Percentiles rank a stretch among this genome's conserved stretches.
Evolutionary conservation across 2,329 filamentous ascomycete genomes (phyloP).

Genomic region (Xylariales sp.): DNA sequence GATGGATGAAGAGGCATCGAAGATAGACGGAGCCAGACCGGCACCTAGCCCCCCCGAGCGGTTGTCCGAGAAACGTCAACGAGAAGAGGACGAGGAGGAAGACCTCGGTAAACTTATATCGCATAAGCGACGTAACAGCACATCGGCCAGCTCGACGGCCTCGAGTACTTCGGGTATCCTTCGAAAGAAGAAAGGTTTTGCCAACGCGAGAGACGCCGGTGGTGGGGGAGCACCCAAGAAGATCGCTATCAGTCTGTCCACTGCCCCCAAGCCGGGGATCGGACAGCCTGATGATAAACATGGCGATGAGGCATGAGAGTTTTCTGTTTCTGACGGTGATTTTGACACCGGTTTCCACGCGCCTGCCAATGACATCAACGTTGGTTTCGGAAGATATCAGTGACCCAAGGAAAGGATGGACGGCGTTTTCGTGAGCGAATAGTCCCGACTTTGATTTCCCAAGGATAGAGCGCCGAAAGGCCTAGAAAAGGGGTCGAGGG

Average conservation of each 20-base stretch:
- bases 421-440: slow-evolving; percentile 26
- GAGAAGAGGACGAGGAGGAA: slow-evolving; percentile 92
- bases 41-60: slow-evolving; percentile 66
- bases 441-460: slow-evolving; percentile 17
- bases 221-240: slow-evolving; percentile 41
- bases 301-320: slow-evolving; percentile 15
- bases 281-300: slow-evolving; percentile 14
- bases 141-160: slow-evolving; percentile 40
- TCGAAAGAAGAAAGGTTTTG: slow-evolving; percentile 43
- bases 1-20: slow-evolving; percentile 26
- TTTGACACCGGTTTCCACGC: neutral
- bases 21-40: slow-evolving; percentile 29
- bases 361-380: neutral
- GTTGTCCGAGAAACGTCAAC: slow-evolving; percentile 80
- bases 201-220: slow-evolving; percentile 33
- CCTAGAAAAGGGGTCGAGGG: slow-evolving; percentile 6
- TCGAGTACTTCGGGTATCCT: slow-evolving; percentile 33
- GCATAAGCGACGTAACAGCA: slow-evolving; percentile 57
- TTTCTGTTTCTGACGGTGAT: neutral
- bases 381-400: slow-evolving; percentile 15
- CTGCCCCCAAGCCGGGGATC: slow-evolving; percentile 32
- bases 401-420: slow-evolving; percentile 21
- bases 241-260: slow-evolving; percentile 54
- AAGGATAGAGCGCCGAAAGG: slow-evolving; percentile 17
- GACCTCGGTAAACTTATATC: slow-evolving; percentile 78